A percentile compares a stretch with the other conserved stretches of the same genome.
phyloP scores from a whole-genome alignment of 805 yeast species.

The Candida pini region DNA sequence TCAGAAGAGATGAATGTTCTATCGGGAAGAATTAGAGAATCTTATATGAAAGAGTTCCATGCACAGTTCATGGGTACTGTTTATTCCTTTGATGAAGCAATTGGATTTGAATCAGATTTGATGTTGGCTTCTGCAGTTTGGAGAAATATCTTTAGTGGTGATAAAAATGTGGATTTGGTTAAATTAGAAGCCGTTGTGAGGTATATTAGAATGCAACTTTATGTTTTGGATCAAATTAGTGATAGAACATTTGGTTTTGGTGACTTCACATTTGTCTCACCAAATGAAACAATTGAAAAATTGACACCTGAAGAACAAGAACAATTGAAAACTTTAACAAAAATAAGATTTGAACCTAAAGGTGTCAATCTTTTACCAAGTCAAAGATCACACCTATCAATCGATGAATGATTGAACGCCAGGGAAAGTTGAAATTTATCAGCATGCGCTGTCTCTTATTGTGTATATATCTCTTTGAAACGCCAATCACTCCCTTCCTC shows the following conservation, averaged over 20 bases:
- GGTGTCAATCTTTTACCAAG: slow-evolving; percentile 52
- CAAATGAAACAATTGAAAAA: slow-evolving; percentile 70
- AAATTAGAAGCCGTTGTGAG: slow-evolving; percentile 86
- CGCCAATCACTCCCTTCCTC: no score
- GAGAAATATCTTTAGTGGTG: slow-evolving; percentile 90
- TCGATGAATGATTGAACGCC: no score
- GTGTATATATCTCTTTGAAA: no score
- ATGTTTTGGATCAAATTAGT: slow-evolving; percentile 76
- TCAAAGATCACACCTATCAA: slow-evolving; percentile 45
- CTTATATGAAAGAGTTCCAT: slow-evolving; percentile 84
- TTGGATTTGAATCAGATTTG: slow-evolving; percentile 64
- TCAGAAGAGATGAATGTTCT: slow-evolving; percentile 80
- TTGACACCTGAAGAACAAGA: slow-evolving; percentile 61
- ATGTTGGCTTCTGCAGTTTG: slow-evolving; percentile 74
- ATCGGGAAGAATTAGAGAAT: slow-evolving; percentile 77
- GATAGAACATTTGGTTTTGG: slow-evolving; percentile 95
- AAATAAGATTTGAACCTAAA: slow-evolving; percentile 46
- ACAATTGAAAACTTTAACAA: slow-evolving; percentile 44
- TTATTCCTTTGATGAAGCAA: slow-evolving; percentile 89
- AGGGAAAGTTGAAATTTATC: no score
- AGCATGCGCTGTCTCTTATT: no score
- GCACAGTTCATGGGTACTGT: slow-evolving; percentile 86
- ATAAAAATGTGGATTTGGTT: slow-evolving; percentile 71
- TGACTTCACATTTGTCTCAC: slow-evolving; percentile 76
- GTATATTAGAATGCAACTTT: slow-evolving; percentile 83